Evolutionary conservation across 176 grass and related monocot genomes (phyloP), one percentile per base, ranked within the genome.

Genomic region (Carex scoparia): DNA sequence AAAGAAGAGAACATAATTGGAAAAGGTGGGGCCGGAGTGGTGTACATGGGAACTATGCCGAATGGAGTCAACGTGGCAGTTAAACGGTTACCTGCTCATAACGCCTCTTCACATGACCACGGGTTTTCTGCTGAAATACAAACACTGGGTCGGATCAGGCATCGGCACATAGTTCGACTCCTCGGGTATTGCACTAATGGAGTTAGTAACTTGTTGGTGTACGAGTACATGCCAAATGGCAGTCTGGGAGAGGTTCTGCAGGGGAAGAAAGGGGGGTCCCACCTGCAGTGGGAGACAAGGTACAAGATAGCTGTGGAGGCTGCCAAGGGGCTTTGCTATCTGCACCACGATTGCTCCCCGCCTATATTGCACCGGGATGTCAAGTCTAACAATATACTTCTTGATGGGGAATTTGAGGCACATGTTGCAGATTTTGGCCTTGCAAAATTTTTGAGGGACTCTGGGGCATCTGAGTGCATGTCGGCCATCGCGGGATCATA

Each of bases 361-460:
- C 81, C 87, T 40, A 97, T 97, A 44, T 87, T 97, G 61, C 94
- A 97, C 84, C 90, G 94, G 63, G 94, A 97, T 82, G 94, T 97
- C 46, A 97, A 97, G 87, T 97, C 94, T 62, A 97, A 97, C 85
- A 97, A 97, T 90, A 97, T 97, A 80, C 87, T 97, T 81, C 94
- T 97, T 5, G 92, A 90, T 68, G 74, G 65, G 62, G 86, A 93
- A 27, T 93, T 94, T 81, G 92, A 94, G 81, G 92, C 94, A 5
- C 94, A 93, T 65, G 94, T 97, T 13, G 94, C 94, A 0, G 94
- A 97, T 82, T 97, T 97, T 40, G 94, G 94, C 14, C 89, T 97
- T 10, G 94, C 94, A 58, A 97, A 97, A 86, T 97, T 97, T 86
- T 87, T 97, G 79, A 69, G 69, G 69, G 84, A 78, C 60, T 84